Evolutionary conservation across 2,329 filamentous ascomycete species (phyloP).

Genomic region (Penicillium nordicum): DNA sequence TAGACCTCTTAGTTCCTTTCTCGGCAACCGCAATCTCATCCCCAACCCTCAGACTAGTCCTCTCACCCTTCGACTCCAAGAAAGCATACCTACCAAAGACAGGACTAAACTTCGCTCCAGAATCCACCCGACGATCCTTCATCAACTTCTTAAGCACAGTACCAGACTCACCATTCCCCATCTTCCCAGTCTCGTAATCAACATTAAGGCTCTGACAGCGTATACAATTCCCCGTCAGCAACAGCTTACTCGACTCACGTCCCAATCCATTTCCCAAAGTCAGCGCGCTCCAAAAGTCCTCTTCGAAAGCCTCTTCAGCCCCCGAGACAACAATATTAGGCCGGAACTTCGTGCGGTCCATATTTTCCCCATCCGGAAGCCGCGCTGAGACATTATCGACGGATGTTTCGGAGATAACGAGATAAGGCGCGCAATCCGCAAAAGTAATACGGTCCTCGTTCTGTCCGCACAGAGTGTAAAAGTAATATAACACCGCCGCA

Average conservation of each 20-base stretch:
- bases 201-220: conserved; percentile 69
- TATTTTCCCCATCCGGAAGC: conserved; percentile 48
- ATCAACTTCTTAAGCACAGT: conserved; percentile 66
- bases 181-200: conserved; percentile 63
- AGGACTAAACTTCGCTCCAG: conserved; percentile 64
- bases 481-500: conserved; percentile 6
- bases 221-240: conserved; percentile 66
- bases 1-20: conserved; percentile 51
- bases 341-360: conserved; percentile 68
- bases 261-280: conserved; percentile 33
- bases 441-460: conserved; percentile 29
- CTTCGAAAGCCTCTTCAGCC: conserved; percentile 57
- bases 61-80: conserved; percentile 40
- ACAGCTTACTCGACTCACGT: conserved; percentile 37
- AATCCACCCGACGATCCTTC: conserved; percentile 67
- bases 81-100: conserved; percentile 74
- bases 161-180: conserved; percentile 56
- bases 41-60: conserved; percentile 50
- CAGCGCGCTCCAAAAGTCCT: conserved; percentile 70
- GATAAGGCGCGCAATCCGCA: conserved; percentile 53
- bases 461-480: neutral
- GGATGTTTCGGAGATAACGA: conserved; percentile 68
- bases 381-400: conserved; percentile 62
- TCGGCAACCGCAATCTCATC: conserved; percentile 55
- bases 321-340: conserved; percentile 69